Evolutionary conservation across 2,329 filamentous ascomycete species (phyloP), one percentile per base, ranked within the genome.

Genomic region (Talaromyces sp.): DNA sequence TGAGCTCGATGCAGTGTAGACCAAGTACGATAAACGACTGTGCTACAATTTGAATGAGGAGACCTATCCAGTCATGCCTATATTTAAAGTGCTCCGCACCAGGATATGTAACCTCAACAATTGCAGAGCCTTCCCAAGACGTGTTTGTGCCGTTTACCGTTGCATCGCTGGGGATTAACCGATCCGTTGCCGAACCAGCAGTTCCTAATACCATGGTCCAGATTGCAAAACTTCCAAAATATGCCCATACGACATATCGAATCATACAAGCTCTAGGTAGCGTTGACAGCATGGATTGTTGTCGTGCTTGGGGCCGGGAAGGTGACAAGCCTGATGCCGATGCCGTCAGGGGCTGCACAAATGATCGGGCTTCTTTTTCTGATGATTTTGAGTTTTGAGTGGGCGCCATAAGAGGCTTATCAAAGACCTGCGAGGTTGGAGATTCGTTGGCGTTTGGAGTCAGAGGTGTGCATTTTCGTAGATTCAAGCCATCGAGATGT

Each of bases 1-100:
- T 22, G 40, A 61, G 59, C 31, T 61, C 59, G n/a, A 49, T 19
- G 34, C 31, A 61, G 11, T 61, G 58, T 10, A 61, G 58, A 31
- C 43, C 43, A 40, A 61, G 19, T 13, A 13, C 10, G 13, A 61
- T 22, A 34, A 47, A 61, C 2, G 58, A 61, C 15, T 61, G 58
- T 19, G 31, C 43, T 15, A 17, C 6, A 38, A 61, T 61, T 11
- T 61, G 43, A 19, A 61, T 51, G 19, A 22, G 17, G 5, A 61
- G 58, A 6, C 29, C 43, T 49, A 61, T 17, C 11, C 25, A 51
- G 4, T 34, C 19, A 2, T 36, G 27, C n/a, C 27, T 4, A 61
- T 19, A 29, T 25, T 3, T 22, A 2, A 36, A 34, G 1, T 51
- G 5, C 3, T 17, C 5, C n/a, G 22, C 13, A 8, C 15, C 27